Evolutionary conservation across 305 asterid species (phyloP).

Genomic region (Rubia balearica): DNA sequence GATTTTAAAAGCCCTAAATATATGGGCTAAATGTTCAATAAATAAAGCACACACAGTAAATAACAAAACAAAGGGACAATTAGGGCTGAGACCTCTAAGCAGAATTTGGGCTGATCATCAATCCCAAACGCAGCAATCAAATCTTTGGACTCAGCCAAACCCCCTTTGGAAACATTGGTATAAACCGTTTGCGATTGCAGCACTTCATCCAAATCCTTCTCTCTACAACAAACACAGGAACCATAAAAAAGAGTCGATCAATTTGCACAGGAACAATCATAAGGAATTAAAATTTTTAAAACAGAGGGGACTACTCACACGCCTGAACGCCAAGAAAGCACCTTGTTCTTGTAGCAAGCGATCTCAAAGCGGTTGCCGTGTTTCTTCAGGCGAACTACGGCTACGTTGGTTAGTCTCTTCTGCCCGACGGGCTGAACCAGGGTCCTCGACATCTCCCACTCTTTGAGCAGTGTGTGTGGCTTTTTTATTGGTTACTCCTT

Average conservation of each 20-base stretch:
- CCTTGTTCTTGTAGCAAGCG: conserved; percentile 93
- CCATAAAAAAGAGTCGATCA: not conserved
- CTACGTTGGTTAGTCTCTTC: conserved; percentile 81
- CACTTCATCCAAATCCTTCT: conserved; percentile 89
- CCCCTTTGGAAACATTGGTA: conserved; percentile 76
- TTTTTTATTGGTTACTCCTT: not conserved
- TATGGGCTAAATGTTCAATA: not conserved
- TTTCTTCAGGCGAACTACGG: conserved; percentile 84
- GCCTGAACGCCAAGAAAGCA: conserved; percentile 83
- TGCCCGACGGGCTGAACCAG: conserved; percentile 71
- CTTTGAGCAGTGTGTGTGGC: not conserved
- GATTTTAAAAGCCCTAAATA: not conserved
- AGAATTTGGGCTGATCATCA: conserved; percentile 63
- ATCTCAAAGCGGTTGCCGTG: conserved; percentile 76
- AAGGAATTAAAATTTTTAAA: not conserved
- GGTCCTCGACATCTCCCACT: conserved; percentile 8
- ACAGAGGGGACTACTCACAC: conserved; percentile 34
- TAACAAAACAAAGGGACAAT: not conserved
- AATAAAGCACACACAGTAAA: not conserved
- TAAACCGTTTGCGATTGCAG: conserved; percentile 81
- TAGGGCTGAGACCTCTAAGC: conserved; percentile 50
- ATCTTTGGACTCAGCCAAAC: conserved; percentile 76
- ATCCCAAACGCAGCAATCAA: conserved; percentile 61
- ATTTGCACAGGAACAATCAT: not conserved
- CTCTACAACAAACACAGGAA: conserved; percentile 27